Conservation (phyloP, 169 alveolate species). For the Cystoisospora suis region DNA sequence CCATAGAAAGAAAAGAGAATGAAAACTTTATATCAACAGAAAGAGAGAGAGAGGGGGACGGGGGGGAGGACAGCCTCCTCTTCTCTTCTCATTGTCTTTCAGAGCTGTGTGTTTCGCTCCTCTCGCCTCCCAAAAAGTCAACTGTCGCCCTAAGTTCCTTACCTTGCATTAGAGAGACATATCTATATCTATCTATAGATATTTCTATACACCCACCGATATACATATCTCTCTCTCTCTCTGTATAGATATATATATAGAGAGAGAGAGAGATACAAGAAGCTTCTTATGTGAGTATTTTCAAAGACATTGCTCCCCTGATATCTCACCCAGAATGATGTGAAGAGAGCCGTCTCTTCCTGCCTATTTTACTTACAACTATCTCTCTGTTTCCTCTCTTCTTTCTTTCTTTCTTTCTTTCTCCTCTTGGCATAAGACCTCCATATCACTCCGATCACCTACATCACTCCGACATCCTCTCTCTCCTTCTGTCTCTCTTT, state of each 20-base stretch:
- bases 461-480: neutral
- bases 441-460: neutral
- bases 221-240: too few species aligned
- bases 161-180: neutral
- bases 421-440: neutral
- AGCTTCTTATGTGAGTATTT: too few species aligned
- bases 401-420: neutral
- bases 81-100: too few species aligned
- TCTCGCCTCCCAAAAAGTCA: neutral
- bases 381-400: neutral
- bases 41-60: neutral
- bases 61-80: neutral
- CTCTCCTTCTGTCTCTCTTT: neutral
- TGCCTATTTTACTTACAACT: neutral
- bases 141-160: neutral
- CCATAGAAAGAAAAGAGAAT: too few species aligned
- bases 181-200: neutral
- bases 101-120: neutral
- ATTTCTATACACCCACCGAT: neutral
- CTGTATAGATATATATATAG: too few species aligned
- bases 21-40: too few species aligned
- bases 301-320: too few species aligned
- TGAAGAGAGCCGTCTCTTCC: neutral
- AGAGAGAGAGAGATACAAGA: too few species aligned
- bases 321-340: too few species aligned